phyloP scores from a whole-genome alignment of 106 monocot species.

The Gastrodia elata region DNA sequence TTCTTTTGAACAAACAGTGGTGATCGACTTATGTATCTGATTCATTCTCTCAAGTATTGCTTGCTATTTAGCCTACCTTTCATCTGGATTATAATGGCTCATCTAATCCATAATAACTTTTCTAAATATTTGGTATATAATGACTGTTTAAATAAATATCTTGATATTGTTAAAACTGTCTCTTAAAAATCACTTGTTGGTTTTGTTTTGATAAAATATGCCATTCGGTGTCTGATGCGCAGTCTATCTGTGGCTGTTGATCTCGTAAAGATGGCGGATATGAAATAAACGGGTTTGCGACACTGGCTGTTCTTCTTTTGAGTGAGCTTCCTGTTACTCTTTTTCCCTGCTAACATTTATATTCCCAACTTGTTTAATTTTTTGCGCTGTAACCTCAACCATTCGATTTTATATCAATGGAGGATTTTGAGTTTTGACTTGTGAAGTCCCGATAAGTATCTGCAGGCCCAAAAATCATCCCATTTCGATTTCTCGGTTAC shows the following conservation, averaged over 20 bases:
- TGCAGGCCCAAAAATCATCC: no score
- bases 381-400: no score
- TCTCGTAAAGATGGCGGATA: slow-evolving; percentile 7
- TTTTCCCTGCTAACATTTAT: not conserved
- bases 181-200: no score
- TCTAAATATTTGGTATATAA: not conserved
- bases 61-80: not conserved
- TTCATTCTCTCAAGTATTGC: not conserved
- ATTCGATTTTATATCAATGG: no score
- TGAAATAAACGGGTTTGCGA: not conserved
- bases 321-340: slow-evolving; percentile 7
- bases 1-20: slow-evolving; percentile 3
- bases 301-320: not conserved
- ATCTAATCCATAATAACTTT: no score
- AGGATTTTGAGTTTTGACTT: no score
- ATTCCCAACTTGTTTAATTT: no score
- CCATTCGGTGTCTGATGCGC: slow-evolving; percentile 7
- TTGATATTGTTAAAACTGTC: no score
- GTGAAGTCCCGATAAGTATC: no score
- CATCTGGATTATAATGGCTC: no score
- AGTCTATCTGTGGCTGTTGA: not conserved
- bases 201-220: not conserved
- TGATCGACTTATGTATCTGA: slow-evolving; percentile 9
- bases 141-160: no score
- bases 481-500: no score